Evolutionary conservation across 306 rosid genomes (phyloP), one percentile per base, ranked within the genome.

Genomic region (Senna siamea): DNA sequence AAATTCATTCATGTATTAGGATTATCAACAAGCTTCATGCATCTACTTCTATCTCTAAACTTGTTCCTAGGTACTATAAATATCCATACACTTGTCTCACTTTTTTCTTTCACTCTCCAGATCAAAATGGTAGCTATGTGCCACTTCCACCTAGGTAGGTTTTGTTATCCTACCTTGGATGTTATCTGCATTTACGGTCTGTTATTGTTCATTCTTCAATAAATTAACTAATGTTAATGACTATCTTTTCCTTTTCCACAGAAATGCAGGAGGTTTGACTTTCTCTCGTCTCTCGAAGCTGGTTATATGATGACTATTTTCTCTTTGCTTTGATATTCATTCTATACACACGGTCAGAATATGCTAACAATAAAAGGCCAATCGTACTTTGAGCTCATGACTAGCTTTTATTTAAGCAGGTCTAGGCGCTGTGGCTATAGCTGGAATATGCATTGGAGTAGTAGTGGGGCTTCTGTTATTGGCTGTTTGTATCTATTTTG

Each of bases 401-500:
- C 58, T 62, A 81, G 64, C 65, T 59, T 84, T 54, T 76, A 59
- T 75, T 54, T 54, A 46, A 85, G 77, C 92, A 85, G 96, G 90
- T 73, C 66, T 82, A 53, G 41, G 71, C 11, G 83, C 67, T 65
- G 87, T 83, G 69, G 56, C 73, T 73, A 84, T 87, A 28, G 87
- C 83, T 79, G 95, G 89, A 73, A 76, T 87, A 88, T 32, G 66
- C 47, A 69, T 81, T 34, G 96, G 86, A 81, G 91, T 52, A 59
- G 74, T 85, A 74, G 88, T 72, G 61, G 92, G 56, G 60, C 55
- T 87, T 72, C 77, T 90, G 68, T 20, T 85, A 17, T 52, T 87
- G 57, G 87, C 78, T 17, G 76, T 74, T 37, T 69, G 63, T 63
- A 37, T 83, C 18, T 90, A 78, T 75, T 37, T 85, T 62, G 78